These are phyloP conservation scores for Biancaea sappan DNA, from an alignment of 306 rosid genomes.

Conservation along the genomic window DNA sequence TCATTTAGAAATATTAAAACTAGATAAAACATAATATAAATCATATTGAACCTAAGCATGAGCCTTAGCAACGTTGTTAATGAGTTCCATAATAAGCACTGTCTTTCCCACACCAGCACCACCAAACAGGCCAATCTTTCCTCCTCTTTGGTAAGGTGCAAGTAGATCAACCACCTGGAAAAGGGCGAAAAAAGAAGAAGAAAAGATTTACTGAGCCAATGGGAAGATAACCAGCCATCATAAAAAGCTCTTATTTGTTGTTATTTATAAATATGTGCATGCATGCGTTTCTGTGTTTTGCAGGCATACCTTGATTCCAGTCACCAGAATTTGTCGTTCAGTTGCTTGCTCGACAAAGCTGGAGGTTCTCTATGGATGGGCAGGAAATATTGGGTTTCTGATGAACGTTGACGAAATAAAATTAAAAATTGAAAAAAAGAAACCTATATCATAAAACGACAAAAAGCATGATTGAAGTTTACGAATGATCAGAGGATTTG, in stretches of 20 bases:
- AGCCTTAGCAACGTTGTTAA: slow-evolving; percentile 93
- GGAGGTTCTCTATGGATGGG: slow-evolving; percentile 99
- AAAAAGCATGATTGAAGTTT: no score
- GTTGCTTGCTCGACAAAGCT: slow-evolving; percentile 92
- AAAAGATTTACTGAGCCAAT: no score
- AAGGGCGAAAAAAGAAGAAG: not conserved
- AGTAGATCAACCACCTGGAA: slow-evolving; percentile 96
- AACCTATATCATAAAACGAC: no score
- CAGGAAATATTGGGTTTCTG: slow-evolving; percentile 83
- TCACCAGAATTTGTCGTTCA: slow-evolving; percentile 85
- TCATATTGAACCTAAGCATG: no score
- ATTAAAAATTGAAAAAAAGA: no score
- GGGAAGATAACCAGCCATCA: no score
- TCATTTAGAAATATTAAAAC: no score
- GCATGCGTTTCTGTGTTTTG: no score
- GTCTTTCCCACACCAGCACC: slow-evolving; percentile 99
- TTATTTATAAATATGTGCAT: no score
- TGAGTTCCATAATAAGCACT: slow-evolving; percentile 97
- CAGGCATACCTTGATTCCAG: slow-evolving; percentile 9
- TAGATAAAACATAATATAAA: no score
- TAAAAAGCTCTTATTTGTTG: no score
- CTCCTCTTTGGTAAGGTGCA: slow-evolving; percentile 97
- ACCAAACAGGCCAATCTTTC: slow-evolving; percentile 94
- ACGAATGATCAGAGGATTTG: not conserved
- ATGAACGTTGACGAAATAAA: slow-evolving; percentile 29